Conservation (phyloP, 345 rosid species). For the Arabis alpina region DNA sequence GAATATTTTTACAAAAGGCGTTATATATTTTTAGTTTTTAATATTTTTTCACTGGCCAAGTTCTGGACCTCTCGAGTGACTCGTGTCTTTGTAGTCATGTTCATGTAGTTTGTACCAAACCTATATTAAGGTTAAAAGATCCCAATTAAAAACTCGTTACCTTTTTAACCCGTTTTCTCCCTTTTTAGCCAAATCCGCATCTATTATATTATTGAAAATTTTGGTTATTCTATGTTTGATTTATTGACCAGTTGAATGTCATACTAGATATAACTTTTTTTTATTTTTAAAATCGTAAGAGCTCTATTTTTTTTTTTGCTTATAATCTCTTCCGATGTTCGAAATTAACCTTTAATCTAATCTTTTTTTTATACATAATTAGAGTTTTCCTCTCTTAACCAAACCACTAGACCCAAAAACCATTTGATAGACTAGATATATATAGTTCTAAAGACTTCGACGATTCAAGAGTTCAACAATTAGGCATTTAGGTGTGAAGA, state of each 20-base stretch:
- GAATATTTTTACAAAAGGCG: constrained; percentile 34
- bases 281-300: too few relatives aligned
- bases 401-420: too few relatives aligned
- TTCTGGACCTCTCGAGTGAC: neutral
- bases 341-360: too few relatives aligned
- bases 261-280: too few relatives aligned
- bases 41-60: constrained; percentile 16
- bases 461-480: too few relatives aligned
- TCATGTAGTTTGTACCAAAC: neutral
- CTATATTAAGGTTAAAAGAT: neutral
- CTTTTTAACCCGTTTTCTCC: constrained; percentile 23
- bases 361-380: too few relatives aligned
- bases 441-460: too few relatives aligned
- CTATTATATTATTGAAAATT: neutral
- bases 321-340: too few relatives aligned
- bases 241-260: neutral
- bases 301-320: too few relatives aligned
- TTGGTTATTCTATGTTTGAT: neutral
- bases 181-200: constrained; percentile 3
- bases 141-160: neutral
- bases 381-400: too few relatives aligned
- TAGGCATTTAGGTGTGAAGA: too few relatives aligned
- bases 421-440: too few relatives aligned
- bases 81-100: constrained; percentile 1
- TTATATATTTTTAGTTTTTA: constrained; percentile 14